phyloP scores from a whole-genome alignment of 2,329 filamentous ascomycete genomes.

The Chaetomium olivaceum region DNA sequence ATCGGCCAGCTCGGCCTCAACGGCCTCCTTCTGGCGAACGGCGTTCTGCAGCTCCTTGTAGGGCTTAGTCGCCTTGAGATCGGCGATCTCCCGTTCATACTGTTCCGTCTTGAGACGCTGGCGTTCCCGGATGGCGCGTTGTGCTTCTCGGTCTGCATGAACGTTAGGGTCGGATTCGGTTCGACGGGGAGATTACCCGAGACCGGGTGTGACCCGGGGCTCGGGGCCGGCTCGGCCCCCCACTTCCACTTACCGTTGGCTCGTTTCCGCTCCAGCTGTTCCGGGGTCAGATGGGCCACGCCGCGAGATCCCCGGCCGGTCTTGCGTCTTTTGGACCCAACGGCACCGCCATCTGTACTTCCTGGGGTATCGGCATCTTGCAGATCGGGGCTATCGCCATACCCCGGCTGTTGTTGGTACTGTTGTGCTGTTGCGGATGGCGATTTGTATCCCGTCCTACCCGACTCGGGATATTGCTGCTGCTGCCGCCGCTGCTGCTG shows the following conservation, averaged over 20 bases:
- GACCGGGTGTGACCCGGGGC: background rate
- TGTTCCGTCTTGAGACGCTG: slow-evolving; percentile 78
- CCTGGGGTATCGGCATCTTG: slow-evolving; percentile 1
- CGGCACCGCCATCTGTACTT: slow-evolving; percentile 11
- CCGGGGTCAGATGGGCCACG: slow-evolving; percentile 67
- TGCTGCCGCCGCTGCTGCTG: background rate
- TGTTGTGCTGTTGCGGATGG: background rate
- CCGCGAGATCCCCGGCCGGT: slow-evolving; percentile 48
- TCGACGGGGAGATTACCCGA: background rate
- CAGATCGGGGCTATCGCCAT: background rate
- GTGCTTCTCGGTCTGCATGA: slow-evolving; percentile 73
- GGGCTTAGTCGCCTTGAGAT: slow-evolving; percentile 76
- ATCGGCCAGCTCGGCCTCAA: slow-evolving; percentile 77
- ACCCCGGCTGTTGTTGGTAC: background rate
- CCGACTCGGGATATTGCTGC: background rate
- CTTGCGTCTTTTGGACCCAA: slow-evolving; percentile 48
- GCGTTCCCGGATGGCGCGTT: slow-evolving; percentile 79
- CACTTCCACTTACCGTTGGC: slow-evolving; percentile 54
- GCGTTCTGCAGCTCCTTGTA: slow-evolving; percentile 80
- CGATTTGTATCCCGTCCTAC: background rate
- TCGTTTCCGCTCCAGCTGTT: slow-evolving; percentile 70
- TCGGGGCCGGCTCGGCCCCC: background rate
- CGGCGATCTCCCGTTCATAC: slow-evolving; percentile 70
- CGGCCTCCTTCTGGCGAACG: slow-evolving; percentile 71
- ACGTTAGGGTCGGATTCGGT: slow-evolving; percentile 2